Evolutionary conservation across 257 asterid species (phyloP).

Genomic region (Primulina eburnea): DNA sequence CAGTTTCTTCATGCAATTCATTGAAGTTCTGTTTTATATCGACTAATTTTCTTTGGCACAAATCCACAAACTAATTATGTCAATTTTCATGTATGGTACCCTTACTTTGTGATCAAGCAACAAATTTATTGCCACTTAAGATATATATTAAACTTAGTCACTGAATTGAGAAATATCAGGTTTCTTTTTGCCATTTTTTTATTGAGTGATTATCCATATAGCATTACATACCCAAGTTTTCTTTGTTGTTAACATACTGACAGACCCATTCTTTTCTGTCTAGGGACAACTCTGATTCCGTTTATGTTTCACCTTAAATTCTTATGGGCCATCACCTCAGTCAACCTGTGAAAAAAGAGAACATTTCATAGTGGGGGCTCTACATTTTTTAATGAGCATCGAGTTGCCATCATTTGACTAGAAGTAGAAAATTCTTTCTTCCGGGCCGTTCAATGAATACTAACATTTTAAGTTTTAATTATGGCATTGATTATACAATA

Average conservation of each 20-base stretch:
- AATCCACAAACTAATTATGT: constrained; percentile 13
- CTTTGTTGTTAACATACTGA: constrained; percentile 2
- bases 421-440: neutral
- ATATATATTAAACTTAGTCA: too few species aligned
- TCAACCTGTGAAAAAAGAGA: neutral
- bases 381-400: neutral
- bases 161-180: constrained; percentile 4
- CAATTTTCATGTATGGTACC: constrained; percentile 8
- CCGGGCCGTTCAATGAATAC: neutral
- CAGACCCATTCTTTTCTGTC: neutral
- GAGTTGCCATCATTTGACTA: neutral
- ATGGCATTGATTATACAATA: neutral
- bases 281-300: neutral
- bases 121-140: constrained; percentile 4
- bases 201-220: constrained; percentile 11
- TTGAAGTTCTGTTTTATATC: constrained; percentile 9
- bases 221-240: neutral
- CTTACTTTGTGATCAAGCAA: neutral
- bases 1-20: constrained; percentile 13
- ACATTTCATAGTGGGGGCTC: neutral
- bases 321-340: neutral
- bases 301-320: too few species aligned
- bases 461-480: neutral
- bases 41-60: constrained; percentile 1
- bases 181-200: neutral